These are phyloP conservation scores for Globisporangium alternatum DNA, from an alignment of 352 stramenopile genomes.

Conservation along the genomic window DNA sequence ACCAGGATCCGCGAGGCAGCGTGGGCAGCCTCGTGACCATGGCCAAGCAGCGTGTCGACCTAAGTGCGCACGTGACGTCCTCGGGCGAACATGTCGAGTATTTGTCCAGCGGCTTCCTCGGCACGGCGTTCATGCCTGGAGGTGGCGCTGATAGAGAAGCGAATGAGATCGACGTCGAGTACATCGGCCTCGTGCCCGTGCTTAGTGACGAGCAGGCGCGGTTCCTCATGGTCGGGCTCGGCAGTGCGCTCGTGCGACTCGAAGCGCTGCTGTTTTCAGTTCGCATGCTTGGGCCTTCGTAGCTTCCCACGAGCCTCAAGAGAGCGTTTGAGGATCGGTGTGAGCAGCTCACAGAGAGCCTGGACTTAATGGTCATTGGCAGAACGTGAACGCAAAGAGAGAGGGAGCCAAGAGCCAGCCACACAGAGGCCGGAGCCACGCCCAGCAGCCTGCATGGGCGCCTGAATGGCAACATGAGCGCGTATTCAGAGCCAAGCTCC, in stretches of 20 bases:
- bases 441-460: no score
- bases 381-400: no score
- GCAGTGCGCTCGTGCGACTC: not conserved
- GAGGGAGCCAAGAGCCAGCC: no score
- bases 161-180: conserved; percentile 5
- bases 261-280: conserved; percentile 2
- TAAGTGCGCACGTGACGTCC: not conserved
- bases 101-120: not conserved
- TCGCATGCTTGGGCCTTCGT: not conserved
- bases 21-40: not conserved
- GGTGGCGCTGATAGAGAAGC: not conserved
- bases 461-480: no score
- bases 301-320: not conserved
- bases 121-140: conserved; percentile 3
- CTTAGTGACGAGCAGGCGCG: not conserved
- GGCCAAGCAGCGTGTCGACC: conserved; percentile 4
- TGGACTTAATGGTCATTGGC: no score
- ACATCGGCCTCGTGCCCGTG: not conserved
- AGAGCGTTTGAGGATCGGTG: not conserved
- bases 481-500: no score
- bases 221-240: conserved; percentile 6
- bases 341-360: not conserved
- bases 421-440: no score
- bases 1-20: not conserved
- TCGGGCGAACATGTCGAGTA: conserved; percentile 2